Evolutionary conservation across 345 rosid genomes (phyloP).

Genomic region (Sonneratia caseolaris): DNA sequence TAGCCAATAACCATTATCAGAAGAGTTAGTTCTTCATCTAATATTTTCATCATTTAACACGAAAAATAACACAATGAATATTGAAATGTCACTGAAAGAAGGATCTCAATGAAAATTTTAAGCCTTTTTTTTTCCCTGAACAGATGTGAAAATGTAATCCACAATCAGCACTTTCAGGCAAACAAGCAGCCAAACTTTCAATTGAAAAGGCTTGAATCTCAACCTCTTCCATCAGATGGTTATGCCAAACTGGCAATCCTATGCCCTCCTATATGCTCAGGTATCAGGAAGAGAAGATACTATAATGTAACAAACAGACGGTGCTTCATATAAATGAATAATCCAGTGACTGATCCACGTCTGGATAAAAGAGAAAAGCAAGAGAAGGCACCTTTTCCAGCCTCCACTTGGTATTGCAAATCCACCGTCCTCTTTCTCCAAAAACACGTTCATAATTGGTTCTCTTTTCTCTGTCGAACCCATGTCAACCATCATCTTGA

Average conservation of each 20-base stretch:
- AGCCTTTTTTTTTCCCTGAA: not conserved
- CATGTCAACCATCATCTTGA: constrained; percentile 80
- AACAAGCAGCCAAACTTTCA: not conserved
- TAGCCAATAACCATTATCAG: not conserved
- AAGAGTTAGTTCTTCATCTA: not conserved
- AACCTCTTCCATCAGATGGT: not conserved
- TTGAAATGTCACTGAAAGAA: not conserved
- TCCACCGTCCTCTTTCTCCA: constrained; percentile 56
- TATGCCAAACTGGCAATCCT: not conserved
- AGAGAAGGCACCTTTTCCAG: constrained; percentile 58
- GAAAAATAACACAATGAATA: not conserved
- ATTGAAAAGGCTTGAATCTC: not conserved
- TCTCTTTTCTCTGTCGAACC: constrained; percentile 36
- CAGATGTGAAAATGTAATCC: not conserved
- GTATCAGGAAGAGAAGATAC: not conserved
- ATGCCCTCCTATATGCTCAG: not conserved
- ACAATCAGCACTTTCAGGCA: not conserved
- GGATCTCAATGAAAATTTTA: not conserved
- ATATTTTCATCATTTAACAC: not conserved
- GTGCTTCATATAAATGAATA: not conserved
- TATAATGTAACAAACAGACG: not conserved
- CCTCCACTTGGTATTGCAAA: constrained; percentile 69
- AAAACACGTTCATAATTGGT: constrained; percentile 24
- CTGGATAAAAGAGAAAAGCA: not conserved
- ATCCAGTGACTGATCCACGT: no score